Evolutionary conservation across 768 basidiomycete species (phyloP).

Genomic region (Rhizopogon roseolus): DNA sequence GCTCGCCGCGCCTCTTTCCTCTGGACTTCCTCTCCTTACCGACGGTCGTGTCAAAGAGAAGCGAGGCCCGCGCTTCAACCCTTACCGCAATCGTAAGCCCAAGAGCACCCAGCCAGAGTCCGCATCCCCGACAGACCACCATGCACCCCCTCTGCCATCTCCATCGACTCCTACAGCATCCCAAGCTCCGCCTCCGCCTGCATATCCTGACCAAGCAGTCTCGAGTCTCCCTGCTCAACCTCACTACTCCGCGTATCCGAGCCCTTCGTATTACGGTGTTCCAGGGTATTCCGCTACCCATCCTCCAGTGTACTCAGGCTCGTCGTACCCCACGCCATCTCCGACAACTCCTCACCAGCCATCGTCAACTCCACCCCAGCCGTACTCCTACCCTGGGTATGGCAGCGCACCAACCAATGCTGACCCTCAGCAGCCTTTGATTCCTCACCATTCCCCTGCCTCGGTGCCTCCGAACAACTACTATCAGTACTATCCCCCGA

Average conservation of each 20-base stretch:
- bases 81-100: slow-evolving; percentile 39
- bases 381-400: slow-evolving; percentile 21
- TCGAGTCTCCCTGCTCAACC: slow-evolving; percentile 20
- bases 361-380: slow-evolving; percentile 12
- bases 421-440: slow-evolving; percentile 21
- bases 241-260: slow-evolving; percentile 28
- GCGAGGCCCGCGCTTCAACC: slow-evolving; percentile 38
- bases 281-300: slow-evolving; percentile 16
- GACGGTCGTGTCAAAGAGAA: slow-evolving; percentile 43
- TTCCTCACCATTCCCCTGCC: slow-evolving; percentile 8
- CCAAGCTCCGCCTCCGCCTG: slow-evolving; percentile 19
- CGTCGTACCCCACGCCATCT: slow-evolving; percentile 15
- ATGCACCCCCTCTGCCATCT: slow-evolving; percentile 17
- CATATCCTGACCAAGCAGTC: slow-evolving; percentile 24
- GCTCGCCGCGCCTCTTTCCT: slow-evolving; percentile 37
- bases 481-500: slow-evolving; percentile 28
- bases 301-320: slow-evolving; percentile 4
- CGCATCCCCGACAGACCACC: slow-evolving; percentile 25
- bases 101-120: slow-evolving; percentile 23
- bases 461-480: slow-evolving; percentile 16
- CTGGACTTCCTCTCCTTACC: slow-evolving; percentile 44
- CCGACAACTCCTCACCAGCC: slow-evolving; percentile 18
- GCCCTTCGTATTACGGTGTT: slow-evolving; percentile 28
- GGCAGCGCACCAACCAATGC: slow-evolving; percentile 9
- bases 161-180: slow-evolving; percentile 26